Evolutionary conservation across 2,329 filamentous ascomycete species (phyloP), one percentile per base, ranked within the genome.

Genomic region (Furcasterigmium sp.): DNA sequence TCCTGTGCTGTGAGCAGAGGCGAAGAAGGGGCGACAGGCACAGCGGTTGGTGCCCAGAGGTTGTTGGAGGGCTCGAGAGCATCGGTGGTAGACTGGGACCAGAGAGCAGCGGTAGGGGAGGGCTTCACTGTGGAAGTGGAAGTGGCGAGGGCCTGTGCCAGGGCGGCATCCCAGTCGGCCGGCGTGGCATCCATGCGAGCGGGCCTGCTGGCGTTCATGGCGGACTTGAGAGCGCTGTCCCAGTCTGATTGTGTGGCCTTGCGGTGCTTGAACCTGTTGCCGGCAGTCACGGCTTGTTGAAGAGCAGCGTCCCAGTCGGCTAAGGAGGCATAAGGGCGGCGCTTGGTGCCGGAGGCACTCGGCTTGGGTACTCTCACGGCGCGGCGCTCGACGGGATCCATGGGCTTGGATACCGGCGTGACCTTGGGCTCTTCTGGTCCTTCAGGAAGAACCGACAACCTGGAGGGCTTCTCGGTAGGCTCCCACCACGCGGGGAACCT

Each of bases 131-230:
- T 38, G 19, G 21, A 38, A 21, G 35, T 20, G 30, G 30, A n/a
- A 7, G 58, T 56, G 5, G 53, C 46, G 19, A 66, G 48, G 15
- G 67, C 64, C 39, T 61, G 47, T 4, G 57, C 47, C 2, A 74
- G 60, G 4, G 70, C 70, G 15, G 55, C 53, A 8, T 61, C 54
- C 69, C 69, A 72, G 39, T 65, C 56, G 1, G 41, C 53, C 13
- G 41, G 44, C 19, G 56, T 56, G 17, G 52, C 56, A 20, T 52
- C 37, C 17, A 49, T 47, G 18, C 34, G 37, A 28, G 46, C 43
- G 4, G 42, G 40, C 14, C 46, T 44, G 39, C 52, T 53, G 42
- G 44, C 46, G 26, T 21, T 26, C 23, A 46, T 30, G 38, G 52
- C 44, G 15, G 46, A 36, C 21, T 47, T 28, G 14, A 50, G 41